These are phyloP conservation scores for Daedalea quercina DNA, from an alignment of 768 basidiomycete genomes.

Conservation along the genomic window DNA sequence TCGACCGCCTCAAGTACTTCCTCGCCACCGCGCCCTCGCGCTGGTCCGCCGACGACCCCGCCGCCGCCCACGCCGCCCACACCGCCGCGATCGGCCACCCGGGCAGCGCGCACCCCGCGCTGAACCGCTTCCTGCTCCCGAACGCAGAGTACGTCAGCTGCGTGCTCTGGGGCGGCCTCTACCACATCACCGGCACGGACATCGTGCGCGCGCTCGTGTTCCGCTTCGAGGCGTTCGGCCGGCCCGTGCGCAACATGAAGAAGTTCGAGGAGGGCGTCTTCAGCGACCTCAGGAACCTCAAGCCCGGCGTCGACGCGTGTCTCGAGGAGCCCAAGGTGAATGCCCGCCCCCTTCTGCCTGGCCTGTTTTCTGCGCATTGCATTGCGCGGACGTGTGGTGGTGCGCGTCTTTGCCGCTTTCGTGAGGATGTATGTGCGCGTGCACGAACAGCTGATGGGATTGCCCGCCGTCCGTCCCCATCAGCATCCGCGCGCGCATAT, in stretches of 20 bases:
- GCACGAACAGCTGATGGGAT: constrained; percentile 7
- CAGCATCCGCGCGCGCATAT: too few species aligned
- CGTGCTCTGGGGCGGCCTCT: constrained; percentile 86
- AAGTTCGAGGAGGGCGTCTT: constrained; percentile 98
- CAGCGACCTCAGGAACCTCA: constrained; percentile 86
- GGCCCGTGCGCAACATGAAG: constrained; percentile 89
- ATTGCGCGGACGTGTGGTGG: background rate
- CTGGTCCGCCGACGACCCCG: constrained; percentile 34
- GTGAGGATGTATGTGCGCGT: background rate
- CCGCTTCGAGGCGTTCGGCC: constrained; percentile 86
- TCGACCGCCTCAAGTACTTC: constrained; percentile 85
- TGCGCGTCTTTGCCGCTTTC: background rate
- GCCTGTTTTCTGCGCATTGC: background rate
- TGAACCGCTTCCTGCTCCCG: constrained; percentile 85
- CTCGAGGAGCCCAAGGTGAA: constrained; percentile 92
- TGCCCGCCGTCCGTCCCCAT: too few species aligned
- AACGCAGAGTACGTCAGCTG: constrained; percentile 86
- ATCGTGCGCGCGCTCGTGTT: constrained; percentile 95
- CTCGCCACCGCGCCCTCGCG: constrained; percentile 77
- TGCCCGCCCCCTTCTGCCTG: background rate
- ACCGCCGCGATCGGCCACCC: constrained; percentile 33
- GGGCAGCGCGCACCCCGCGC: constrained; percentile 60
- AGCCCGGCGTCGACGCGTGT: constrained; percentile 88
- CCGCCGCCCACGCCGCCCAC: constrained; percentile 12
- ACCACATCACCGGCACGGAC: constrained; percentile 95